phyloP scores from a whole-genome alignment of 2,329 filamentous ascomycete species.

The Xylaria hypoxylon region DNA sequence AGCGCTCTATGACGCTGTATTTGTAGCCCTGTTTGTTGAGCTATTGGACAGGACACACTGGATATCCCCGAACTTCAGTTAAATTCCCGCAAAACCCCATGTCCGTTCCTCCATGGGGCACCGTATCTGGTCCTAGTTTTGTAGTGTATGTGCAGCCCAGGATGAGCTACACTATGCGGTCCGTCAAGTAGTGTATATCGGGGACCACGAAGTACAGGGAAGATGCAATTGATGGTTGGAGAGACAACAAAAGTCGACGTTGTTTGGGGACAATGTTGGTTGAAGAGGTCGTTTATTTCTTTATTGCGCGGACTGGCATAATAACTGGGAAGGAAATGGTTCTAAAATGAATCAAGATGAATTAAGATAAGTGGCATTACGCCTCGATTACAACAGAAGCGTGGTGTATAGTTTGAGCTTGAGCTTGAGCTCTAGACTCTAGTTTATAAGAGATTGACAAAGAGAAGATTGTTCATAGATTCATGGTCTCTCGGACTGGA shows the following conservation, averaged over 20 bases:
- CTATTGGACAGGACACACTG: conserved; percentile 22
- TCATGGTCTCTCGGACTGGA: conserved; percentile 2
- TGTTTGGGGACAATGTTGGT: not conserved
- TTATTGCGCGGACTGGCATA: not conserved
- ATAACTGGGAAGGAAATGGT: not conserved
- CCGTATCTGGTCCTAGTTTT: conserved; percentile 16
- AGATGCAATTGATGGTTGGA: conserved; percentile 2
- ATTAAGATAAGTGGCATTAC: not conserved
- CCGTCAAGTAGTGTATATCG: conserved; percentile 2
- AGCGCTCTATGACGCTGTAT: conserved; percentile 24
- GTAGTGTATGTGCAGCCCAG: conserved; percentile 1
- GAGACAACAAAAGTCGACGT: not conserved
- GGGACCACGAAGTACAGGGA: conserved; percentile 2
- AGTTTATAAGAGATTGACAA: not conserved
- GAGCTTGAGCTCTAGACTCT: not conserved
- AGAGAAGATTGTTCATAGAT: conserved; percentile 10
- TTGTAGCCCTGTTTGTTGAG: not conserved
- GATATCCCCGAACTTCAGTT: conserved; percentile 31
- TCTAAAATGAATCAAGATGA: not conserved
- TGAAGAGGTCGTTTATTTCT: not conserved
- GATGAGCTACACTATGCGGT: conserved; percentile 1
- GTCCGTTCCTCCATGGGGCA: conserved; percentile 27
- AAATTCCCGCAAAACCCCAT: conserved; percentile 38
- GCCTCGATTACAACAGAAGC: not conserved
- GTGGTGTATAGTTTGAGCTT: not conserved